These are phyloP conservation scores for Larix kaempferi DNA, from an alignment of 75 land plant species.

Conservation along the genomic window DNA sequence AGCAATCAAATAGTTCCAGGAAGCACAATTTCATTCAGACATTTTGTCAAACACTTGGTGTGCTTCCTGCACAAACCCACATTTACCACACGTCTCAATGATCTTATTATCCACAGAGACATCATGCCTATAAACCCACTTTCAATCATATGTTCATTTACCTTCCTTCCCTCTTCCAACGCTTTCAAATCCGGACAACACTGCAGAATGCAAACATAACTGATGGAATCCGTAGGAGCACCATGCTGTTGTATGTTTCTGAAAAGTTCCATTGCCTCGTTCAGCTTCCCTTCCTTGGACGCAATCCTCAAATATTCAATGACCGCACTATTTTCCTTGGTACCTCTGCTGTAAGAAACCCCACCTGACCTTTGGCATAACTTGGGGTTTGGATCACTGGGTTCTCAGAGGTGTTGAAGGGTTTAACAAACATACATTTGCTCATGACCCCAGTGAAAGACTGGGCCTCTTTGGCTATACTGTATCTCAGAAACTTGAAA, in stretches of 20 bases:
- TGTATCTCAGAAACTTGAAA: too few species aligned
- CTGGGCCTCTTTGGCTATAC: neutral
- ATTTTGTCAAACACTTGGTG: constrained; percentile 15
- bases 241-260: too few species aligned
- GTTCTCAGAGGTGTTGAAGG: neutral
- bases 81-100: constrained; percentile 9
- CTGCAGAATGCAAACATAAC: too few species aligned
- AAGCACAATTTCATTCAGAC: neutral
- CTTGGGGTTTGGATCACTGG: too few species aligned
- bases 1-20: constrained; percentile 13
- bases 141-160: neutral
- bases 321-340: too few species aligned
- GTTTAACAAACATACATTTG: neutral
- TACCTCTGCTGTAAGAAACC: too few species aligned
- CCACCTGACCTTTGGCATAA: too few species aligned
- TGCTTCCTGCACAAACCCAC: constrained; percentile 3
- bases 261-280: too few species aligned
- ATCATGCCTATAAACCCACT: constrained; percentile 1
- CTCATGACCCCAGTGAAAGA: neutral
- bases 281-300: neutral
- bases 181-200: too few species aligned
- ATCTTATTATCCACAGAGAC: neutral
- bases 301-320: neutral
- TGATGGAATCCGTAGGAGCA: neutral
- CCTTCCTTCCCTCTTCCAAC: too few species aligned